phyloP scores from a whole-genome alignment of 1,284 basidiomycete species.

The Boletus smithii region DNA sequence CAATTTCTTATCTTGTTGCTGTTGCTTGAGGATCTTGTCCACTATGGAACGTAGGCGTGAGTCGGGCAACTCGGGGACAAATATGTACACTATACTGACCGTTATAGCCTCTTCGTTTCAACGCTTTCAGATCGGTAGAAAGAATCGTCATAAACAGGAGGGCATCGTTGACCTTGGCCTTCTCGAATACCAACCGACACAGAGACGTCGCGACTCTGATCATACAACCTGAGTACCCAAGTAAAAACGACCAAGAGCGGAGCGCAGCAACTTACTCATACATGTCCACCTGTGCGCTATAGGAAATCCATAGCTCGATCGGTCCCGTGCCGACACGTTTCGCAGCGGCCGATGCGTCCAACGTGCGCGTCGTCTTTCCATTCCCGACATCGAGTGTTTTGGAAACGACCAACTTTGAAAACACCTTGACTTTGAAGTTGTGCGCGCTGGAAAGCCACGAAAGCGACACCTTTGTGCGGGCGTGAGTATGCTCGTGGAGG shows the following conservation, averaged over 20 bases:
- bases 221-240: background rate
- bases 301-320: conserved; percentile 76
- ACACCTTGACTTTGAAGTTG: conserved; percentile 73
- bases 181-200: conserved; percentile 72
- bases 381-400: conserved; percentile 57
- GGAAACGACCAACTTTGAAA: conserved; percentile 57
- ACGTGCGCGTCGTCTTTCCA: conserved; percentile 48
- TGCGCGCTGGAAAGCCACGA: conserved; percentile 70
- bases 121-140: conserved; percentile 80
- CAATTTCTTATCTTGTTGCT: conserved; percentile 70
- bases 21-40: conserved; percentile 86
- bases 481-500: conserved; percentile 83
- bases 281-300: conserved; percentile 78
- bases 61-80: background rate
- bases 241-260: background rate
- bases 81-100: conserved; percentile 40
- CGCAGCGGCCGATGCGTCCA: conserved; percentile 77
- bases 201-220: conserved; percentile 75
- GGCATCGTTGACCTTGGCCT: conserved; percentile 76
- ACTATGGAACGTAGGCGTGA: conserved; percentile 44
- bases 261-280: conserved; percentile 70
- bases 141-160: conserved; percentile 91
- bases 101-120: conserved; percentile 86
- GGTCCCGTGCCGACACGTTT: conserved; percentile 54
- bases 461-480: conserved; percentile 63